A percentile compares a stretch with the other conserved stretches of the same genome.
Conservation (phyloP, 108 stramenopile species). For the Cyclotella cryptica region DNA sequence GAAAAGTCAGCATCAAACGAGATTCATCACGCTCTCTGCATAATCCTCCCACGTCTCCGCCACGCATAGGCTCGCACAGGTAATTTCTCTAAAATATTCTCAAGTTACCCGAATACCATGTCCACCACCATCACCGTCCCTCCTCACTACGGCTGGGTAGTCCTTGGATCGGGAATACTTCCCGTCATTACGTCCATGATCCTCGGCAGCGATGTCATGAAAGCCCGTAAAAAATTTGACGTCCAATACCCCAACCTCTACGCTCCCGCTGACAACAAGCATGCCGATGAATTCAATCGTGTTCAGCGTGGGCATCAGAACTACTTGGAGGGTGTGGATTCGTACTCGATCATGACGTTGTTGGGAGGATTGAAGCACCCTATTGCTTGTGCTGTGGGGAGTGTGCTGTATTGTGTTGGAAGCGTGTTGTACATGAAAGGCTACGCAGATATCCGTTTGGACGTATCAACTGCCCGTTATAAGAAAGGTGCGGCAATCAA, state of each 20-base stretch:
- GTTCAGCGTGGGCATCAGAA: conserved; percentile 91
- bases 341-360: conserved; percentile 60
- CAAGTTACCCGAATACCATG: too few relatives aligned
- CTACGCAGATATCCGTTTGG: conserved; percentile 68
- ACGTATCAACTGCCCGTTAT: conserved; percentile 78
- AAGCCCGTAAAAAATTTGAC: conserved; percentile 64
- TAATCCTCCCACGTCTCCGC: too few relatives aligned
- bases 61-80: too few relatives aligned
- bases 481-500: conserved; percentile 78
- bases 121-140: conserved; percentile 27
- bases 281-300: conserved; percentile 91
- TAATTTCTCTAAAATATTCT: too few relatives aligned
- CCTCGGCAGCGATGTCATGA: conserved; percentile 69
- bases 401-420: conserved; percentile 61
- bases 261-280: conserved; percentile 77
- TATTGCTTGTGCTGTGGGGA: conserved; percentile 43
- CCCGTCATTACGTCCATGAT: conserved; percentile 48
- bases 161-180: conserved; percentile 48
- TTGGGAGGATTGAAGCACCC: conserved; percentile 87
- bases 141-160: conserved; percentile 31
- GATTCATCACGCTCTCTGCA: too few relatives aligned
- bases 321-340: conserved; percentile 58
- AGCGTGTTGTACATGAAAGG: conserved; percentile 64
- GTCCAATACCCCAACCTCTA: conserved; percentile 89
- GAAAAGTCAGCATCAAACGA: too few relatives aligned